These are phyloP conservation scores for Botrytis paeoniae DNA, from an alignment of 2,329 filamentous ascomycete species.

Conservation along the genomic window DNA sequence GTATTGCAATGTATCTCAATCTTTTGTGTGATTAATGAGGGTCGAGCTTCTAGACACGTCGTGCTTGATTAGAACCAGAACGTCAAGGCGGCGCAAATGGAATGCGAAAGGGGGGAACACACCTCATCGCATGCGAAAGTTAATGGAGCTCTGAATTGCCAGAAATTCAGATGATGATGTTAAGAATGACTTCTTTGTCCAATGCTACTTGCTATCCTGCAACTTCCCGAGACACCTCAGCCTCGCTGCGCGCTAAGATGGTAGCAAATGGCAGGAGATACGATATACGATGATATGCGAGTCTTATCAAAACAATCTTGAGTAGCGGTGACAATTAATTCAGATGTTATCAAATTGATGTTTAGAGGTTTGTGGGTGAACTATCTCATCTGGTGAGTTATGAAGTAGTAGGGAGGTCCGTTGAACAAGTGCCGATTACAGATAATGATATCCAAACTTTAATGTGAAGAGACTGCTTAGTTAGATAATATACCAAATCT, in stretches of 20 bases:
- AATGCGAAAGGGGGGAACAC: slow-evolving; percentile 10
- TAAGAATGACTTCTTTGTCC: slow-evolving; percentile 19
- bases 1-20: slow-evolving; percentile 8
- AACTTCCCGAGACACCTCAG: slow-evolving; percentile 35
- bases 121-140: slow-evolving; percentile 17
- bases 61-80: background rate
- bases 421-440: slow-evolving; percentile 1
- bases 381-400: background rate
- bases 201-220: slow-evolving; percentile 24
- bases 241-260: slow-evolving; percentile 26
- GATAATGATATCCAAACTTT: slow-evolving; percentile 1
- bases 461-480: background rate
- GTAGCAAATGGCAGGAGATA: background rate
- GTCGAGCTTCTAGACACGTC: background rate
- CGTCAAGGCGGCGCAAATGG: background rate
- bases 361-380: background rate
- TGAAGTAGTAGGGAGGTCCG: background rate
- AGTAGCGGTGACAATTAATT: background rate
- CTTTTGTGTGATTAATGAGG: slow-evolving; percentile 4
- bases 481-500: background rate
- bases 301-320: slow-evolving; percentile 2
- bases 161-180: slow-evolving; percentile 1
- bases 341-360: background rate
- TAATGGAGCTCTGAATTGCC: slow-evolving; percentile 1
- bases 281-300: background rate